Percentiles rank a stretch among this genome's conserved stretches.
phyloP scores from a whole-genome alignment of 305 asterid species.

The Lippia alba region DNA sequence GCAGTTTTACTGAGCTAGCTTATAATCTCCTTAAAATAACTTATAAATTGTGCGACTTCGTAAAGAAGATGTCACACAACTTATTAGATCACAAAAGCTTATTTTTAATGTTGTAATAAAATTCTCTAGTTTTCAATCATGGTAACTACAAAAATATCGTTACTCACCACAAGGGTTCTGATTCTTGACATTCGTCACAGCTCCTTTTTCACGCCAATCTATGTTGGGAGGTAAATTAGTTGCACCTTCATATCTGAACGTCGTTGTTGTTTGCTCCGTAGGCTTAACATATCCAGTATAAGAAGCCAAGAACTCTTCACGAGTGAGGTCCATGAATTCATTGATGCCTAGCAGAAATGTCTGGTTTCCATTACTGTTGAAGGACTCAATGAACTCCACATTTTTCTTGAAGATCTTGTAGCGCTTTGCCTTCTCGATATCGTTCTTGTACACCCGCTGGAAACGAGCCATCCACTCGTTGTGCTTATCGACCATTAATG shows the following conservation, averaged over 20 bases:
- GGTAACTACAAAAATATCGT: too few species aligned
- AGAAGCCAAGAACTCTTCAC: neutral
- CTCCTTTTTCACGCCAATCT: neutral
- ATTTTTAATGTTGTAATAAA: too few species aligned
- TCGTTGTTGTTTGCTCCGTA: neutral
- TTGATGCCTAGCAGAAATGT: neutral
- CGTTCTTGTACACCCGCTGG: neutral
- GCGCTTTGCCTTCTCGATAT: neutral
- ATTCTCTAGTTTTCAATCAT: too few species aligned
- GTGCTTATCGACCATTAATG: neutral
- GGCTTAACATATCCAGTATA: neutral
- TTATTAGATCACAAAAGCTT: too few species aligned
- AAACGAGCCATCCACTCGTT: slow-evolving; percentile 1
- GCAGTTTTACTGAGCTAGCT: too few species aligned
- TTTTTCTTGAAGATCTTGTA: neutral
- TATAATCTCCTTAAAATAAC: too few species aligned
- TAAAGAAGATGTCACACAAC: too few species aligned
- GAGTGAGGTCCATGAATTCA: too few species aligned
- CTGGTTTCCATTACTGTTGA: neutral
- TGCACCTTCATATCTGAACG: neutral
- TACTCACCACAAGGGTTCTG: neutral
- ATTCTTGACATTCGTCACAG: neutral
- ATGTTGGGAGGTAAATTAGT: neutral
- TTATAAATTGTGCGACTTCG: too few species aligned
- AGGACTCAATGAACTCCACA: neutral